Evolutionary conservation across 2,329 filamentous ascomycete genomes (phyloP).

Genomic region (Rhexocercosporidium sp.): DNA sequence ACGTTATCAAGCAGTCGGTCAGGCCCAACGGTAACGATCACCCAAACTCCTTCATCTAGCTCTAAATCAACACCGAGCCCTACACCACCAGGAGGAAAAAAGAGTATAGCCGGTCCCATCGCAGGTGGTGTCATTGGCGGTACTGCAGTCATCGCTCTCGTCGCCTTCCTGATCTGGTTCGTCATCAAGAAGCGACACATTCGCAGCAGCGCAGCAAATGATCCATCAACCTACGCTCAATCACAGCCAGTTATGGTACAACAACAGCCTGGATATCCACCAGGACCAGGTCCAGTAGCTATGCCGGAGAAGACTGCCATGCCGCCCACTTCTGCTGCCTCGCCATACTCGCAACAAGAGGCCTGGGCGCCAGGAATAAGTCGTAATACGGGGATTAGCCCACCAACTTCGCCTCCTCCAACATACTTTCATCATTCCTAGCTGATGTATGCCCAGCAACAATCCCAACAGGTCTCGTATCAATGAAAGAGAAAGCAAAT

Average conservation of each 20-base stretch:
- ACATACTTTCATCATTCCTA: not conserved
- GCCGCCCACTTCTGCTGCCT: not conserved
- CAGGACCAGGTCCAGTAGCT: not conserved
- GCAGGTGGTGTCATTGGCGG: conserved; percentile 1
- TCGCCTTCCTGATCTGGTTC: not conserved
- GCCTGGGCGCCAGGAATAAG: not conserved
- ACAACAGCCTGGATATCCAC: conserved; percentile 1
- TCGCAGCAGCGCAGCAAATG: not conserved
- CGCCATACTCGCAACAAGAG: conserved; percentile 1
- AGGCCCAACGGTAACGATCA: not conserved
- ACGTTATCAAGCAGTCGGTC: not conserved
- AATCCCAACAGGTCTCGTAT: not conserved
- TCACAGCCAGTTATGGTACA: conserved; percentile 2
- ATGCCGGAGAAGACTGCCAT: conserved; percentile 3
- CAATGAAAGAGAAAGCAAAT: not conserved
- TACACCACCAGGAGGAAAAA: not conserved
- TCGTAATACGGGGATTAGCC: conserved; percentile 1
- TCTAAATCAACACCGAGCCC: not conserved
- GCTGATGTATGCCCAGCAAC: not conserved
- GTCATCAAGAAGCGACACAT: not conserved
- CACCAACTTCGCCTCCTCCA: conserved; percentile 1
- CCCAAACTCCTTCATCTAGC: not conserved
- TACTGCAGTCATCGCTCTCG: not conserved
- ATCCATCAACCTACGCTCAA: not conserved
- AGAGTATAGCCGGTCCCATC: not conserved